phyloP scores from a whole-genome alignment of 2,329 filamentous ascomycete genomes.

The Microsporum audouinii region DNA sequence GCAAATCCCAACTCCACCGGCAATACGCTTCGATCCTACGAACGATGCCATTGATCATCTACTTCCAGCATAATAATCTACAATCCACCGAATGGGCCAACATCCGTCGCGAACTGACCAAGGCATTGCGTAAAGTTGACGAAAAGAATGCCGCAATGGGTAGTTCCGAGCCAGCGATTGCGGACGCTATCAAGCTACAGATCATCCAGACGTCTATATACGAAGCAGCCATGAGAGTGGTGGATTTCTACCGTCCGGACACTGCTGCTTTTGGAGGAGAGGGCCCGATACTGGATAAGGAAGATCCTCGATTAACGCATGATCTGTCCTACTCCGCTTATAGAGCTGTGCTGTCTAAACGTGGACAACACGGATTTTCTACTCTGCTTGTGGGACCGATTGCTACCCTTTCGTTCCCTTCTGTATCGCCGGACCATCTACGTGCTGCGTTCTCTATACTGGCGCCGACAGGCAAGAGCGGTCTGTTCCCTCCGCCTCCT shows the following conservation, averaged over 20 bases:
- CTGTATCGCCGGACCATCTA: conserved; percentile 72
- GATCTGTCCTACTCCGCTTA: conserved; percentile 48
- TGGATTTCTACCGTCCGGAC: conserved; percentile 64
- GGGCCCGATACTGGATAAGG: conserved; percentile 26
- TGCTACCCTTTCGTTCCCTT: conserved; percentile 67
- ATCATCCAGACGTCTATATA: conserved; percentile 86
- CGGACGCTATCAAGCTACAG: conserved; percentile 60
- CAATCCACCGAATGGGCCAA: conserved; percentile 63
- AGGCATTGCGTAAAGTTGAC: conserved; percentile 53
- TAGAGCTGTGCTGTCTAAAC: conserved; percentile 38
- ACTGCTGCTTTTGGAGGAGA: conserved; percentile 19
- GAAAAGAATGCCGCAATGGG: conserved; percentile 51
- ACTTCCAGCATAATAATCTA: conserved; percentile 74
- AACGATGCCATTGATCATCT: conserved; percentile 69
- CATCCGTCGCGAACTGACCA: conserved; percentile 57
- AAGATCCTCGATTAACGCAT: conserved; percentile 41
- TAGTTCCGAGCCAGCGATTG: conserved; percentile 35
- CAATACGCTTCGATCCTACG: conserved; percentile 81
- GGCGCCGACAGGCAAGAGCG: conserved; percentile 48
- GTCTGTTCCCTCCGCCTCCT: conserved; percentile 65
- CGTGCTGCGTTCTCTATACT: conserved; percentile 71
- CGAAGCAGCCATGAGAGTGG: conserved; percentile 67
- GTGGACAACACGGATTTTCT: conserved; percentile 51
- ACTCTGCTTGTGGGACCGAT: conserved; percentile 73
- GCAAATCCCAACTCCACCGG: conserved; percentile 79